Conservation (phyloP, 805 yeast species). For the Starmerella floris region DNA sequence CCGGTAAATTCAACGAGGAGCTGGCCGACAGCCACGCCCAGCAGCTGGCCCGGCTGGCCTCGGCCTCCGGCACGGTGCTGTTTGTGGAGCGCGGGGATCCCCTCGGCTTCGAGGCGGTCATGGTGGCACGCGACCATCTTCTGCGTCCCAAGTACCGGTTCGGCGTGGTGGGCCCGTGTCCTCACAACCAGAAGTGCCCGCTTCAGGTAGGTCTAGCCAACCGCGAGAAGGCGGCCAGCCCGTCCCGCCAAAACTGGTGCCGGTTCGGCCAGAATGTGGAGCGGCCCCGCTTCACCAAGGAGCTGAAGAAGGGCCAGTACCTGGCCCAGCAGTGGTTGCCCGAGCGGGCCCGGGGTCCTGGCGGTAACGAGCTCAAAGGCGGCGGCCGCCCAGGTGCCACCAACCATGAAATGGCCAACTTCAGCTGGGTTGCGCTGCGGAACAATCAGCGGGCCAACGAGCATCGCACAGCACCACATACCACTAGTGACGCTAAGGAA, state of each 20-base stretch:
- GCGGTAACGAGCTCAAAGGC: conserved; percentile 41
- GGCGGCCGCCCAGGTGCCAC: conserved; percentile 67
- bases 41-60: conserved; percentile 43
- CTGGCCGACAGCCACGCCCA: conserved; percentile 60
- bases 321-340: conserved; percentile 59
- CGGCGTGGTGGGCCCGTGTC: conserved; percentile 72
- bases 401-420: conserved; percentile 57
- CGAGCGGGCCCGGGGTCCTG: conserved; percentile 37
- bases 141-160: conserved; percentile 54
- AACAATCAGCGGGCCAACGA: conserved; percentile 26
- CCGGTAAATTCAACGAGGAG: conserved; percentile 48
- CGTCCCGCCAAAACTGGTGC: conserved; percentile 57
- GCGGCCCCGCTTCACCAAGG: conserved; percentile 69
- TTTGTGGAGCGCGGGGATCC: conserved; percentile 83
- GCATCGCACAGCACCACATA: no score
- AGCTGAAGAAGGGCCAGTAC: conserved; percentile 67
- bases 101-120: conserved; percentile 72
- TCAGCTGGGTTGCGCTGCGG: conserved; percentile 55
- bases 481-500: background rate
- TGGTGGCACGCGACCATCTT: conserved; percentile 80
- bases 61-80: conserved; percentile 69
- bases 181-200: conserved; percentile 80
- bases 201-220: conserved; percentile 60
- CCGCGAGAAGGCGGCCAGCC: conserved; percentile 31
- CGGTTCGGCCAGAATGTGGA: conserved; percentile 55